A percentile compares a stretch with the other conserved stretches of the same genome.
phyloP scores from a whole-genome alignment of 2,329 filamentous ascomycete genomes.

The Tolypocladium paradoxum region DNA sequence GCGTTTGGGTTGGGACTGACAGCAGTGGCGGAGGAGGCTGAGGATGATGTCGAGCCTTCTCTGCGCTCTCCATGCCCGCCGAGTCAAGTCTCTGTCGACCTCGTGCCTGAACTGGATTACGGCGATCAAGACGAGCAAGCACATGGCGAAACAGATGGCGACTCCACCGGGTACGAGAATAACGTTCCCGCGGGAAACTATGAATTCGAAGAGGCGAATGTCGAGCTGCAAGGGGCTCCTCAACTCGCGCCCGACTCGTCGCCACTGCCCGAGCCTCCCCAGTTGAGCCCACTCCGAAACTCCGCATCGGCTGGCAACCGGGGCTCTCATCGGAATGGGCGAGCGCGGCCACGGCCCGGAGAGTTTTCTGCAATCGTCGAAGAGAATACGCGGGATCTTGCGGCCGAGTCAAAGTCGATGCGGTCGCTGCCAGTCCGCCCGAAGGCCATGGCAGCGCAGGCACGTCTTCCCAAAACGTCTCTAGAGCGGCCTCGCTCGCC shows the following conservation, averaged over 20 bases:
- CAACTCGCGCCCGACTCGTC: conserved; percentile 26
- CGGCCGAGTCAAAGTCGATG: conserved; percentile 15
- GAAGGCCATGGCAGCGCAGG: conserved; percentile 1
- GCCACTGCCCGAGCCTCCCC: conserved; percentile 35
- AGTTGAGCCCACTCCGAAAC: conserved; percentile 40
- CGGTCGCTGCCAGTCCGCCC: conserved; percentile 15
- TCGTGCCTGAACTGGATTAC: conserved; percentile 13
- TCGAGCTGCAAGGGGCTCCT: conserved; percentile 12
- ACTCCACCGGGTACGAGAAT: conserved; percentile 32
- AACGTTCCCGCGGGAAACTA: conserved; percentile 32
- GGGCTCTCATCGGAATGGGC: conserved; percentile 15
- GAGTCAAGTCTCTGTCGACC: conserved; percentile 6
- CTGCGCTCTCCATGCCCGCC: conserved; percentile 18
- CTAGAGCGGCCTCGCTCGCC: conserved; percentile 13
- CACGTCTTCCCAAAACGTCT: conserved; percentile 1
- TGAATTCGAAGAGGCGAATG: conserved; percentile 30
- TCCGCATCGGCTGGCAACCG: conserved; percentile 40
- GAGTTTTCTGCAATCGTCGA: conserved; percentile 36
- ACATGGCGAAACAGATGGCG: neutral
- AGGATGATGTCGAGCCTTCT: conserved; percentile 15
- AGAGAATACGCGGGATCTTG: conserved; percentile 34
- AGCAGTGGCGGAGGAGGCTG: conserved; percentile 37
- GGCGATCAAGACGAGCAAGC: conserved; percentile 15
- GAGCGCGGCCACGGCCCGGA: conserved; percentile 20
- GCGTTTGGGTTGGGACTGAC: conserved; percentile 28